Evolutionary conservation across 1,284 basidiomycete species (phyloP), one percentile per base, ranked within the genome.

Genomic region (Heterobasidion annosum): DNA sequence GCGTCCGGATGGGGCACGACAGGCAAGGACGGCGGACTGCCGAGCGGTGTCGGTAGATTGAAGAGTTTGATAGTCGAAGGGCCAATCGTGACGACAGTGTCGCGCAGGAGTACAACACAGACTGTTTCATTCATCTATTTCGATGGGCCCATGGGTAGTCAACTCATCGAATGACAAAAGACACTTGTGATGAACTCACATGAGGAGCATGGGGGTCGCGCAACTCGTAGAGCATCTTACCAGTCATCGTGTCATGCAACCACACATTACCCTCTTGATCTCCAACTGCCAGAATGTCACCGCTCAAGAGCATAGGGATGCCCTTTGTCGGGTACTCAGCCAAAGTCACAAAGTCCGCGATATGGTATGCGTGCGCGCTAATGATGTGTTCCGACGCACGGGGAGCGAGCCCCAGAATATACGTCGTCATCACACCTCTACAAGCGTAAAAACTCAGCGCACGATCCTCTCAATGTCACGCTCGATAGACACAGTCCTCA

Each of bases 21-120:
- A 8, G 54, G 33, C n/a, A 57, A 57, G n/a, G 19, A 37, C n/a
- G 55, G 51, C 4, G 55, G n/a, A 9, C 15, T 34, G 13, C 25
- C 12, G 19, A 56, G 51, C 13, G 49, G 42, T 8, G 12, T 8
- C 13, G 56, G 52, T 13, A 57, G 49, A 16, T 40, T 48, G 37
- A 53, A 57, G 8, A 54, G 34, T 19, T 62, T 61, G 44, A 66
- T 65, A 56, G 64, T 65, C 32, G 63, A 62, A 50, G 61, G 62
- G 54, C 67, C 61, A 55, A 68, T 67, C 12, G 61, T 62, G 16
- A 68, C 55, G 19, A 65, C 51, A 52, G 63, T 62, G 42, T 57
- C 45, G 37, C 57, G 54, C 67, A 66, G 34, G 62, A 66, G 56
- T 67, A 78, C 45, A 74, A 62, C 61, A 76, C 76, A 60, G 16